Conservation (phyloP, 768 basidiomycete species). For the Tylopilus cervinicoccineus region DNA sequence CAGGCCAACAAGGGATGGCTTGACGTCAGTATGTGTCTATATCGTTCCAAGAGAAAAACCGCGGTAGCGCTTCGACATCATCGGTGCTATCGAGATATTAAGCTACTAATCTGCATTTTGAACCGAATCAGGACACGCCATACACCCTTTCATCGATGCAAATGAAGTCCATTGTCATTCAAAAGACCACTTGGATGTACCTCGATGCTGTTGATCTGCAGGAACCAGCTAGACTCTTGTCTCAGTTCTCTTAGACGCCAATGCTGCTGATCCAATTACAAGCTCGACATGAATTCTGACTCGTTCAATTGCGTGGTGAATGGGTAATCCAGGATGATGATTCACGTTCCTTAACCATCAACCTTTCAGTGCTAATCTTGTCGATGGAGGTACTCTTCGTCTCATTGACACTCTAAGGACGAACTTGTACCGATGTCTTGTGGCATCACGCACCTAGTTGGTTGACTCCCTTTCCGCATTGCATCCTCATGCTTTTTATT, state of each 20-base stretch:
- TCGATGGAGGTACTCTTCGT: slow-evolving; percentile 19
- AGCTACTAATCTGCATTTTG: too few species aligned
- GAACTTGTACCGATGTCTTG: slow-evolving; percentile 30
- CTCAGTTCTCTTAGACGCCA: slow-evolving; percentile 16
- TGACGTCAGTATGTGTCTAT: too few species aligned
- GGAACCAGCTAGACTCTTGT: neutral
- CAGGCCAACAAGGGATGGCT: too few species aligned
- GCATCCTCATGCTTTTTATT: neutral
- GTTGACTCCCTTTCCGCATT: slow-evolving; percentile 9
- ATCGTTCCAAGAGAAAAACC: too few species aligned
- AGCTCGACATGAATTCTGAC: neutral
- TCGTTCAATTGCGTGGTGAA: slow-evolving; percentile 18
- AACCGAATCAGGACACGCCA: too few species aligned
- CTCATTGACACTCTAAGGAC: slow-evolving; percentile 18
- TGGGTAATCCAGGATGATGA: slow-evolving; percentile 26
- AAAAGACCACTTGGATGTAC: too few species aligned
- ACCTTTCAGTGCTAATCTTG: slow-evolving; percentile 9
- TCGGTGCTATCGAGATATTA: too few species aligned
- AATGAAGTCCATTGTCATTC: too few species aligned
- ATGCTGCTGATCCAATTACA: slow-evolving; percentile 14
- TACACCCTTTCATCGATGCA: too few species aligned
- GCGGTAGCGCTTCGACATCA: too few species aligned
- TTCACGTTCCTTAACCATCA: slow-evolving; percentile 15
- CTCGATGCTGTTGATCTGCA: slow-evolving; percentile 8
- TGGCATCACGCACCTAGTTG: slow-evolving; percentile 36